Percentiles rank a stretch among this genome's conserved stretches.
Conservation (phyloP, 768 basidiomycete genomes). For the Rhizopogon vulgaris region DNA sequence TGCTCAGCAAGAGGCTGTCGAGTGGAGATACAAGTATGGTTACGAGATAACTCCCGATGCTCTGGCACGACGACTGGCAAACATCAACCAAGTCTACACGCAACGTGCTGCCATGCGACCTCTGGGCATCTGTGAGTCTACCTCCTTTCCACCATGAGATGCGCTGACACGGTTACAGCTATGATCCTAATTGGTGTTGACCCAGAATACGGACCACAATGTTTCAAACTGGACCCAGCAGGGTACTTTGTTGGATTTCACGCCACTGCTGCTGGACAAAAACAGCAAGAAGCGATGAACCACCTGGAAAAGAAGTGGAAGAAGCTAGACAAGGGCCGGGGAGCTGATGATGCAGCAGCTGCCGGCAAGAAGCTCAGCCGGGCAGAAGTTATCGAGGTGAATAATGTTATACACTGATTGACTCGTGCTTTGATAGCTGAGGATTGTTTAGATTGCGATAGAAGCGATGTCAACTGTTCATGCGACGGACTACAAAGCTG, state of each 20-base stretch:
- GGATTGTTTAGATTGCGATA: constrained; percentile 68
- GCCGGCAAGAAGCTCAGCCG: constrained; percentile 71
- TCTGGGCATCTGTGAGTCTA: constrained; percentile 77
- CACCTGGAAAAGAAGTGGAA: constrained; percentile 99
- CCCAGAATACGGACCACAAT: constrained; percentile 87
- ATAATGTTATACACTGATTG: constrained; percentile 13
- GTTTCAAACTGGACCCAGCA: constrained; percentile 97
- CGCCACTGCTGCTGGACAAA: constrained; percentile 92
- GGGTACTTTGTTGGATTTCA: constrained; percentile 99
- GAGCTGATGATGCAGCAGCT: constrained; percentile 70
- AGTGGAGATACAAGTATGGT: constrained; percentile 94
- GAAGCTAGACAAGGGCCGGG: constrained; percentile 73
- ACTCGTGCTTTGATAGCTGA: constrained; percentile 2
- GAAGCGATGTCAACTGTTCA: constrained; percentile 93
- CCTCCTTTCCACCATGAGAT: neutral
- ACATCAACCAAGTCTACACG: constrained; percentile 98
- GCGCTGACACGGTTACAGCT: constrained; percentile 41
- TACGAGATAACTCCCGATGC: constrained; percentile 98
- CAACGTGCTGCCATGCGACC: constrained; percentile 97
- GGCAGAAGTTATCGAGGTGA: constrained; percentile 85
- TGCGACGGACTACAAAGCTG: constrained; percentile 92
- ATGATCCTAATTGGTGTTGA: constrained; percentile 96
- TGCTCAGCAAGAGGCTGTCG: constrained; percentile 83
- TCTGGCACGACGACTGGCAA: constrained; percentile 90
- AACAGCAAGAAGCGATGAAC: constrained; percentile 98